phyloP scores from a whole-genome alignment of 2,329 filamentous ascomycete species.

The Coleophoma crateriformis region DNA sequence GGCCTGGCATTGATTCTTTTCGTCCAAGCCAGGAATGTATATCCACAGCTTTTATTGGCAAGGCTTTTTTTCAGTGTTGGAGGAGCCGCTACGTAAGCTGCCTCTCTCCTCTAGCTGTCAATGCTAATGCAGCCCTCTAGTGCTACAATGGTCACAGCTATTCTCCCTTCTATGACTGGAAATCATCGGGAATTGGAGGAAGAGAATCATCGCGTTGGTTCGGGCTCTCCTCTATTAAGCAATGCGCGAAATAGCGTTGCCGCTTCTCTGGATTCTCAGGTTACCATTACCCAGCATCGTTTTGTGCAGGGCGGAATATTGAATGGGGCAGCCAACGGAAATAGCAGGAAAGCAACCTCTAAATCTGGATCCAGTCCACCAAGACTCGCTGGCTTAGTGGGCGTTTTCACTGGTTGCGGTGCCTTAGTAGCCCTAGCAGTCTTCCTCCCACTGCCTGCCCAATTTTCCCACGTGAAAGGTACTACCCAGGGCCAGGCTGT shows the following conservation, averaged over 20 bases:
- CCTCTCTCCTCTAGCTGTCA: neutral
- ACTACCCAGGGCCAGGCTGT: slow-evolving; percentile 70
- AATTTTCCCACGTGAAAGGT: slow-evolving; percentile 67
- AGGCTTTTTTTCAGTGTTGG: slow-evolving; percentile 85
- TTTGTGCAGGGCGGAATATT: slow-evolving; percentile 24
- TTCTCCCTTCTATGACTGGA: slow-evolving; percentile 68
- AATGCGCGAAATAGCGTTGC: slow-evolving; percentile 51
- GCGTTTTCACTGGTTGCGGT: slow-evolving; percentile 86
- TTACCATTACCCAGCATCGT: slow-evolving; percentile 66
- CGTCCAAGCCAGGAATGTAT: slow-evolving; percentile 81
- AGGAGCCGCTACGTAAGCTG: slow-evolving; percentile 72
- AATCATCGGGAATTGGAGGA: slow-evolving; percentile 22
- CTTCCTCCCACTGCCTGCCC: slow-evolving; percentile 83
- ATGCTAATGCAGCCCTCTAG: slow-evolving; percentile 25
- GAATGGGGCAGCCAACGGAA: slow-evolving; percentile 3
- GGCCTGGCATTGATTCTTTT: slow-evolving; percentile 72
- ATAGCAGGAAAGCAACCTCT: slow-evolving; percentile 7
- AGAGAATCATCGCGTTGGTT: slow-evolving; percentile 12
- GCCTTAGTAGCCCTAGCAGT: slow-evolving; percentile 76
- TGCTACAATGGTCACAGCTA: slow-evolving; percentile 95
- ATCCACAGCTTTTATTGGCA: slow-evolving; percentile 81
- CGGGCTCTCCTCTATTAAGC: slow-evolving; percentile 11
- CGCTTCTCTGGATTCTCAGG: slow-evolving; percentile 66
- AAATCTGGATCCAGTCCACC: slow-evolving; percentile 39
- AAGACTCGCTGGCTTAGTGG: slow-evolving; percentile 80